Base-by-base conservation (phyloP, 306 rosid species). In the Medicago truncatula region DNA sequence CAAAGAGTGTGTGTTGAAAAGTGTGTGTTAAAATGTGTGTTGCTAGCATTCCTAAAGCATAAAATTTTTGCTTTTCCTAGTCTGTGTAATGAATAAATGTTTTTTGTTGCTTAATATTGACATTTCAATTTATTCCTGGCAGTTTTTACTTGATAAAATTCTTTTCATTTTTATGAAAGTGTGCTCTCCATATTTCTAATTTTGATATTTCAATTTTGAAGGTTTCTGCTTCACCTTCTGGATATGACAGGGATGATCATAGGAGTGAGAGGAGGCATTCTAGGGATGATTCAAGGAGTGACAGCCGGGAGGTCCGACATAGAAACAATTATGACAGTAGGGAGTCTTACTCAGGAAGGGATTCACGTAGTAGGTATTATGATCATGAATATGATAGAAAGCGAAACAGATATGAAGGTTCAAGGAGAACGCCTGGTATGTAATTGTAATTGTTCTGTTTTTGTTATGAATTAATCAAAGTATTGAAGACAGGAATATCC, bases 361-460 rank as follows among this genome's bases (percentile, higher is more conserved):
- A 84, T 79, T 83, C 88, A 39, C 89, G 65, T 71, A 80, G 82
- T 17, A 87, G 91, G 77, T 83, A 89, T 75, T 82, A 89, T 77
- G 94, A 86, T 69, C 82, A 16, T 80, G 91, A 84, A 40, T 65
- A 81, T 76, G 86, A 67, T 58, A 87, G 92, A 71, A 95, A 88
- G 79, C 85, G 88, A 72, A 80, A 76, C 79, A 87, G 92, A 92
- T 83, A 87, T 67, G 97, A 92, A 67, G 80, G 86, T 81, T 87
- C 98, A 74, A 87, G 85, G 77, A 86, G 95, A 86, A 88, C 90
- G 44, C 90, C 97, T 31, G 97, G 98, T 92, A 76, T 69, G 85
- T 50, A 56, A 60, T 39, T 70, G 34, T 67, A 67, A 15, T 54
- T 36, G 63, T 58, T 14, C 44, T 80, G 3, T 39, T 66, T 60